Conservation (phyloP, 805 yeast genomes). For the Teunomyces stri region DNA sequence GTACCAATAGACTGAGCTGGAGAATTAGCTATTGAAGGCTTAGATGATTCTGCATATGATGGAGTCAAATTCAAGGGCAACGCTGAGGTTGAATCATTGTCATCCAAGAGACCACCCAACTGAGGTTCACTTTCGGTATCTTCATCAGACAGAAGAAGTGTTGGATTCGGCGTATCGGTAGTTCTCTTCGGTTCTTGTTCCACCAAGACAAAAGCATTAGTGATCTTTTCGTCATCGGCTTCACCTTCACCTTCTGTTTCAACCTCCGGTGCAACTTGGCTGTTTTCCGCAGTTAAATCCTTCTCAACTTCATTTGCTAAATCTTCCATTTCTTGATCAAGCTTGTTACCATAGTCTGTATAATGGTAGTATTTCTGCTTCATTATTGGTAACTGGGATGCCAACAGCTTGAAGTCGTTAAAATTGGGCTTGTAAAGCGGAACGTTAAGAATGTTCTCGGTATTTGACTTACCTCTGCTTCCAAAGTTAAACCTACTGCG, state of each 20-base stretch:
- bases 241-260: constrained; percentile 7
- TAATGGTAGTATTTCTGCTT: constrained; percentile 34
- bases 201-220: constrained; percentile 21
- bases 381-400: constrained; percentile 25
- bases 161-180: constrained; percentile 5
- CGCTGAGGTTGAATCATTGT: constrained; percentile 10
- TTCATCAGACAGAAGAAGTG: constrained; percentile 25
- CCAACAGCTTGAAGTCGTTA: constrained; percentile 29
- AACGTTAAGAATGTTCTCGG: constrained; percentile 36
- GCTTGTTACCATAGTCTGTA: constrained; percentile 16
- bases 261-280: constrained; percentile 1
- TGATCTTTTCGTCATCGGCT: constrained; percentile 4
- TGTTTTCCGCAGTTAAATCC: constrained; percentile 8
- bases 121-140: constrained; percentile 25
- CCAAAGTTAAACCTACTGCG: constrained; percentile 4
- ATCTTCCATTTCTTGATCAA: constrained; percentile 14
- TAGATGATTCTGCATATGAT: constrained; percentile 16
- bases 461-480: background rate
- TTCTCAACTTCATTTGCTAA: constrained; percentile 9
- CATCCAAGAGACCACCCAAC: constrained; percentile 13
- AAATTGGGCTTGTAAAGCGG: constrained; percentile 46
- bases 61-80: constrained; percentile 16
- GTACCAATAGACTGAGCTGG: constrained; percentile 8
- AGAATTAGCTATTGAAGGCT: constrained; percentile 20
- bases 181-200: constrained; percentile 10